These are phyloP conservation scores for Suhomyces guaymorum DNA, from an alignment of 1,139 yeast genomes.

Conservation along the genomic window DNA sequence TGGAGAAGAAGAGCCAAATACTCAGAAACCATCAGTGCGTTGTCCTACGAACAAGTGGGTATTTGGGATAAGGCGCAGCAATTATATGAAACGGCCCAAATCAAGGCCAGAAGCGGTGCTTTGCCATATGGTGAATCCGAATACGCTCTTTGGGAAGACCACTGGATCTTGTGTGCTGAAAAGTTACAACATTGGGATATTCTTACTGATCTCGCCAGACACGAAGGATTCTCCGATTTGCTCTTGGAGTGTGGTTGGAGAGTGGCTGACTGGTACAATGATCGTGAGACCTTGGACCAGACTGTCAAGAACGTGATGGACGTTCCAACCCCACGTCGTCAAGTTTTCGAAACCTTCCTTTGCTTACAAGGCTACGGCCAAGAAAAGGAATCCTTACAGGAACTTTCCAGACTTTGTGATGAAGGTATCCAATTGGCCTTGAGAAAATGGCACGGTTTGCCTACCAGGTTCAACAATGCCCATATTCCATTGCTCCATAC, in stretches of 20 bases:
- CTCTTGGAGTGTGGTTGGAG: constrained; percentile 98
- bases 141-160: constrained; percentile 97
- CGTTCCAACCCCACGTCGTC: constrained; percentile 96
- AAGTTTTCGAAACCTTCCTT: constrained; percentile 90
- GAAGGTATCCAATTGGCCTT: constrained; percentile 94
- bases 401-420: constrained; percentile 83
- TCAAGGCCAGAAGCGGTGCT: constrained; percentile 94
- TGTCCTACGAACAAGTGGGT: constrained; percentile 94
- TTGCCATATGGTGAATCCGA: constrained; percentile 95
- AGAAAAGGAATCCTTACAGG: constrained; percentile 78
- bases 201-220: constrained; percentile 92
- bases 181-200: constrained; percentile 98
- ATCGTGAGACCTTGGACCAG: constrained; percentile 90
- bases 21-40: constrained; percentile 86
- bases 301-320: constrained; percentile 97
- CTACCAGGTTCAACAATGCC: constrained; percentile 75
- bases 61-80: constrained; percentile 94
- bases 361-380: constrained; percentile 93
- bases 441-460: constrained; percentile 91
- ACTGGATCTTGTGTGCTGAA: constrained; percentile 97
- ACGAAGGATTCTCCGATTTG: constrained; percentile 95
- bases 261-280: constrained; percentile 97
- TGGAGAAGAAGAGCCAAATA: constrained; percentile 97
- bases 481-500: constrained; percentile 90
- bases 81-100: constrained; percentile 94